Evolutionary conservation across 257 asterid genomes (phyloP).

Genomic region (Rubia yunnanensis): DNA sequence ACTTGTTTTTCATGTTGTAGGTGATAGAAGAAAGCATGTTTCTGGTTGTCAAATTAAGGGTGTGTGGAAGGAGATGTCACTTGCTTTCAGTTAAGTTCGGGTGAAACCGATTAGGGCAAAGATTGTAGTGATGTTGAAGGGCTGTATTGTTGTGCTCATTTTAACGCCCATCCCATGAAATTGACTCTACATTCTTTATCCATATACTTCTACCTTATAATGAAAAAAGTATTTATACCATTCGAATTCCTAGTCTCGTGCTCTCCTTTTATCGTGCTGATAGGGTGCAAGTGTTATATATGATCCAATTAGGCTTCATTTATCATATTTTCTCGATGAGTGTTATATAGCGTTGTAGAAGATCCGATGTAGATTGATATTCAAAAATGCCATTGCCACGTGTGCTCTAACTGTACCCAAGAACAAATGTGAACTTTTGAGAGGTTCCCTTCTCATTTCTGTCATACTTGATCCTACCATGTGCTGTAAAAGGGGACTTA

Average conservation of each 20-base stretch:
- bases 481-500: conserved; percentile 4
- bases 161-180: neutral
- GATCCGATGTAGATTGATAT: neutral
- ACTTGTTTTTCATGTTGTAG: conserved; percentile 13
- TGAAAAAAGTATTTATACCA: neutral
- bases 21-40: conserved; percentile 14
- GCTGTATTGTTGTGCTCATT: neutral
- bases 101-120: conserved; percentile 1
- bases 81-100: conserved; percentile 7
- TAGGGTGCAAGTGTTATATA: too few species aligned
- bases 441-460: neutral
- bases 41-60: conserved; percentile 13
- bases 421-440: neutral
- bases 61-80: conserved; percentile 6
- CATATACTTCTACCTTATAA: neutral
- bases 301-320: too few species aligned
- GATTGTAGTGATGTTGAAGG: conserved; percentile 11
- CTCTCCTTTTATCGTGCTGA: neutral
- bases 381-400: neutral
- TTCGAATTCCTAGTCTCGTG: neutral
- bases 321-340: too few species aligned
- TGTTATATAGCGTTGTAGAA: neutral
- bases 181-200: neutral
- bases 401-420: neutral
- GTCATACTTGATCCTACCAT: conserved; percentile 3